Evolutionary conservation across 1,284 basidiomycete species (phyloP).

Genomic region (Puccinia horiana): DNA sequence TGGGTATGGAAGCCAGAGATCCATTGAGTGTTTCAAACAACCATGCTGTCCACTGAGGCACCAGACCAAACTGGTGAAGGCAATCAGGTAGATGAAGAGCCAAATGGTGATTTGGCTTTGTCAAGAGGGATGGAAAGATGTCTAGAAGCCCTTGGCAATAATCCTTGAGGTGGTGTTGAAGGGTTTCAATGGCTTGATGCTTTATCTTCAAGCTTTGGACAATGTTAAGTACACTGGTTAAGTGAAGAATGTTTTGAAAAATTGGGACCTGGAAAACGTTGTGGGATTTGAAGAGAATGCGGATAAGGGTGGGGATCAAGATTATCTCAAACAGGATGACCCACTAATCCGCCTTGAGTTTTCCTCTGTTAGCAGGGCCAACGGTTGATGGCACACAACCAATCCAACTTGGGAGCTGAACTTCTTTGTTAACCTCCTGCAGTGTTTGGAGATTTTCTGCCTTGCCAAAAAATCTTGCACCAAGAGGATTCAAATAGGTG

Average conservation of each 20-base stretch:
- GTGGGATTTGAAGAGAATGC: not conserved
- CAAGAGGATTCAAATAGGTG: constrained; percentile 2
- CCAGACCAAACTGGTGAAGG: constrained; percentile 14
- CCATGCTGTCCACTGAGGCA: constrained; percentile 40
- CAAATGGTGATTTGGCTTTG: constrained; percentile 33
- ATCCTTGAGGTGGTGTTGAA: constrained; percentile 9
- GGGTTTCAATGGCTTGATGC: constrained; percentile 1
- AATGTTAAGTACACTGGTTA: constrained; percentile 21
- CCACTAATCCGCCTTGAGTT: constrained; percentile 35
- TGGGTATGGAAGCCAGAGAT: constrained; percentile 63
- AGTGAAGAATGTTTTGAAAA: not conserved
- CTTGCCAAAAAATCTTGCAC: constrained; percentile 12
- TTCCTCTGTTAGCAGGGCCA: constrained; percentile 19
- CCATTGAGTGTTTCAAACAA: constrained; percentile 28
- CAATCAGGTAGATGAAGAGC: constrained; percentile 43
- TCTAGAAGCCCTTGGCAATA: constrained; percentile 29
- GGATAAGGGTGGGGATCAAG: constrained; percentile 28
- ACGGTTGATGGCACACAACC: constrained; percentile 29
- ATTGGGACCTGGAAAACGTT: not conserved
- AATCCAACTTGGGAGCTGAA: constrained; percentile 18
- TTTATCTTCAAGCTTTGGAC: constrained; percentile 1
- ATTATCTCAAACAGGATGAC: constrained; percentile 13
- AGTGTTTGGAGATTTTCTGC: not conserved
- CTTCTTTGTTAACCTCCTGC: not conserved
- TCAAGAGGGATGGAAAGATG: constrained; percentile 15